A percentile compares a stretch with the other conserved stretches of the same genome.
phyloP scores from a whole-genome alignment of 2,329 filamentous ascomycete species.

The Cytospora piceicola region DNA sequence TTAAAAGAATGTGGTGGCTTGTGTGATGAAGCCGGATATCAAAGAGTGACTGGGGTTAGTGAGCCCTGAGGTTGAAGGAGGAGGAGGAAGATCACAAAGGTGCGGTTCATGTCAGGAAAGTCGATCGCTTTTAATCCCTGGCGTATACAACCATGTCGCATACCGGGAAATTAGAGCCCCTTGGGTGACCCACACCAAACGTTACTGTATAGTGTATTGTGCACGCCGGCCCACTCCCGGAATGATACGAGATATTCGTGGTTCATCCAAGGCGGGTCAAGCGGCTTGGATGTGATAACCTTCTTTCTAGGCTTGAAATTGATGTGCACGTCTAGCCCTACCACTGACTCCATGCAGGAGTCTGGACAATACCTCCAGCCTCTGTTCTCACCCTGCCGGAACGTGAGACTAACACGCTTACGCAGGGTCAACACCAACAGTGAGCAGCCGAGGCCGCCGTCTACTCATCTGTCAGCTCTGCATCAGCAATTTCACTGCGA shows the following conservation, averaged over 20 bases:
- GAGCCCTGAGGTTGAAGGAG: slow-evolving; percentile 21
- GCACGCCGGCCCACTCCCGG: not conserved
- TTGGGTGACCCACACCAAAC: not conserved
- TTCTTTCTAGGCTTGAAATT: no score
- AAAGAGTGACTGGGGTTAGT: slow-evolving; percentile 26
- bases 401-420: no score
- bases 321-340: no score
- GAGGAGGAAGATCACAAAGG: slow-evolving; percentile 1
- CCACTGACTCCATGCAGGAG: no score
- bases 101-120: slow-evolving; percentile 3
- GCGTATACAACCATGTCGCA: not conserved
- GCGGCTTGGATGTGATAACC: no score
- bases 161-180: slow-evolving; percentile 14
- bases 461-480: not conserved
- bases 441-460: not conserved
- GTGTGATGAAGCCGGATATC: slow-evolving; percentile 9
- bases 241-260: not conserved
- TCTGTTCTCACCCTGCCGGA: no score
- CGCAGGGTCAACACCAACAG: no score
- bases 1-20: slow-evolving; percentile 19
- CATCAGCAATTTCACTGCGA: not conserved
- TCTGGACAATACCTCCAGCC: no score
- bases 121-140: slow-evolving; percentile 16
- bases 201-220: no score
- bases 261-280: no score